A percentile compares a stretch with the other conserved stretches of the same genome.
Evolutionary conservation across 495 filamentous ascomycete genomes (phyloP).

Genomic region (Thermothielavioides terrestris): DNA sequence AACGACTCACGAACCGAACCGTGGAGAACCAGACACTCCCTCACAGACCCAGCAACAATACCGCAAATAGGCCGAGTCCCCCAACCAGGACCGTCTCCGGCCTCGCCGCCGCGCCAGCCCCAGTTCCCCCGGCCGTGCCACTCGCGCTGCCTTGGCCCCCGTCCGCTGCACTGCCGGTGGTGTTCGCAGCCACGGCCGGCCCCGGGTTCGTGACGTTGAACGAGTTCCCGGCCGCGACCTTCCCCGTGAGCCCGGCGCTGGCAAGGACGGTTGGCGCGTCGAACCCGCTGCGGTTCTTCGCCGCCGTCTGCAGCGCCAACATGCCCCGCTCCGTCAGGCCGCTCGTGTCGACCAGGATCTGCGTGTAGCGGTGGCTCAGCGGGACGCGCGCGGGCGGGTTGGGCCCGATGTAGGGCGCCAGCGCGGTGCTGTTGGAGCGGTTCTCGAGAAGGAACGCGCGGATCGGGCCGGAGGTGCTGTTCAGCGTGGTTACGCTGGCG

Average conservation of each 20-base stretch:
- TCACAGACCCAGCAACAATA: conserved; percentile 6
- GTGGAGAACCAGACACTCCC: too few relatives aligned
- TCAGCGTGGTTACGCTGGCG: conserved; percentile 20
- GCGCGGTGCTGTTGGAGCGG: conserved; percentile 16
- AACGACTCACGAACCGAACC: too few relatives aligned
- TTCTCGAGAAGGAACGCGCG: conserved; percentile 29
- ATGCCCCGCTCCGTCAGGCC: conserved; percentile 16
- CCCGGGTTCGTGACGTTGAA: conserved; percentile 39
- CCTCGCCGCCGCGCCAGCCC: not conserved
- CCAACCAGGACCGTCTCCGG: not conserved
- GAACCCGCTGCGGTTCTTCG: conserved; percentile 24
- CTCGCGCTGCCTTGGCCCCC: not conserved
- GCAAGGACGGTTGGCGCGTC: conserved; percentile 21
- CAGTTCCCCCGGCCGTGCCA: not conserved
- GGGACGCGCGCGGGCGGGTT: conserved; percentile 33
- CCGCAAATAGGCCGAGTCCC: not conserved
- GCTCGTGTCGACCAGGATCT: conserved; percentile 35
- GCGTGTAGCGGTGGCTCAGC: conserved; percentile 35
- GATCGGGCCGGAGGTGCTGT: conserved; percentile 21
- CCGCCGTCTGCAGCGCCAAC: conserved; percentile 23
- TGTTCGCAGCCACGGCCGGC: conserved; percentile 13
- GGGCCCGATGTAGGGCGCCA: conserved; percentile 29
- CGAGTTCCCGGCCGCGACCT: conserved; percentile 36
- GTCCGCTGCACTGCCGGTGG: not conserved
- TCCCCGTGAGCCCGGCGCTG: conserved; percentile 22